A percentile compares a stretch with the other conserved stretches of the same genome.
These are phyloP conservation scores for Cladophialophora immunda DNA, from an alignment of 2,329 filamentous ascomycete genomes.

Conservation along the genomic window DNA sequence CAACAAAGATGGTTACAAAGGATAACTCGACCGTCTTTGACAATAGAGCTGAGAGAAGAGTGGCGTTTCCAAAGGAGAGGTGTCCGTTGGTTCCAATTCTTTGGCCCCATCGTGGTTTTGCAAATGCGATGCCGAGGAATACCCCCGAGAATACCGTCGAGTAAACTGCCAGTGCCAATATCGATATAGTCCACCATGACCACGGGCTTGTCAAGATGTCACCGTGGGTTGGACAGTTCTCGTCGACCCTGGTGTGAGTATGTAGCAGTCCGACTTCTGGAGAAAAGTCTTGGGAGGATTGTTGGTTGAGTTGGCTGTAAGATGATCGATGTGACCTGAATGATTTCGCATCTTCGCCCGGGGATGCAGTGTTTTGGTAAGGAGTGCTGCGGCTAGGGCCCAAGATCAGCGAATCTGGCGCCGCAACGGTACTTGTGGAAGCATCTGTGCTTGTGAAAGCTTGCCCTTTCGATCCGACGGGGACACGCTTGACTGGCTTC, in stretches of 20 bases:
- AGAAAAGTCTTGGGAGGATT: conserved; percentile 14
- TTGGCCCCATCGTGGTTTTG: conserved; percentile 69
- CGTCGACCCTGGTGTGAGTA: conserved; percentile 14
- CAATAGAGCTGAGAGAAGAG: conserved; percentile 71
- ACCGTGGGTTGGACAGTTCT: conserved; percentile 48
- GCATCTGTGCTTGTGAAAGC: conserved; percentile 17
- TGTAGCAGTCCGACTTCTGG: conserved; percentile 17
- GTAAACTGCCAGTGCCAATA: conserved; percentile 50
- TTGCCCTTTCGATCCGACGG: conserved; percentile 8
- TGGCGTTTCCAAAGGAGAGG: conserved; percentile 70
- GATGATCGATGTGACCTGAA: conserved; percentile 15
- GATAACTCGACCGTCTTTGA: conserved; percentile 81
- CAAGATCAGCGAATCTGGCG: conserved; percentile 4
- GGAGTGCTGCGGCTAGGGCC: neutral
- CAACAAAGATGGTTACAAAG: conserved; percentile 79
- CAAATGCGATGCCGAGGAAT: conserved; percentile 70
- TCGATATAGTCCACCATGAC: conserved; percentile 44
- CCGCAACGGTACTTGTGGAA: neutral
- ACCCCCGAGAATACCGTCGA: conserved; percentile 53
- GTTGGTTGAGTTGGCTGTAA: conserved; percentile 21
- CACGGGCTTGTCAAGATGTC: conserved; percentile 22
- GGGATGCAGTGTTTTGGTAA: neutral
- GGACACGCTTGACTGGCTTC: conserved; percentile 13
- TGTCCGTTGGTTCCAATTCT: conserved; percentile 62
- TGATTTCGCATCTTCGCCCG: conserved; percentile 4